These are phyloP conservation scores for Juglanconis oblonga DNA, from an alignment of 2,329 filamentous ascomycete species.

Conservation along the genomic window DNA sequence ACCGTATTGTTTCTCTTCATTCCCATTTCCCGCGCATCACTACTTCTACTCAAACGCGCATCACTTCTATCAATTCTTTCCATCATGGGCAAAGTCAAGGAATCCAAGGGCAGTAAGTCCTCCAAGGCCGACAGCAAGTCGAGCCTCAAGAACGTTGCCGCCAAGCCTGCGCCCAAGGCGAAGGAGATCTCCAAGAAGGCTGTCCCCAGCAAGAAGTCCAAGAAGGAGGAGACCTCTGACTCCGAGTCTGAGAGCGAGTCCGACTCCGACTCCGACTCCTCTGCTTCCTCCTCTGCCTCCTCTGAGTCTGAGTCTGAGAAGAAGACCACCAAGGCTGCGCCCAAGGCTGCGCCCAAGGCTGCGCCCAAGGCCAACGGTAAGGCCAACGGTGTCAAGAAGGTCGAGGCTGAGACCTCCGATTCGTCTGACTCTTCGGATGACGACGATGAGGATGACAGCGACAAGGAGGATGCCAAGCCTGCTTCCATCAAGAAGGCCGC, in stretches of 20 bases:
- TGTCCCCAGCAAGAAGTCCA: slow-evolving; percentile 41
- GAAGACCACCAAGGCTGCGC: slow-evolving; percentile 35
- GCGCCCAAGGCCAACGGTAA: slow-evolving; percentile 28
- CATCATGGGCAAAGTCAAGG: slow-evolving; percentile 66
- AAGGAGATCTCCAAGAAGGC: slow-evolving; percentile 57
- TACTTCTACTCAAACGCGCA: not conserved
- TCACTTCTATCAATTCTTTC: slow-evolving; percentile 21
- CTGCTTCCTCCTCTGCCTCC: slow-evolving; percentile 35
- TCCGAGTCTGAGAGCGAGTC: slow-evolving; percentile 32
- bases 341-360: slow-evolving; percentile 31
- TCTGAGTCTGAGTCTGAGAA: slow-evolving; percentile 36
- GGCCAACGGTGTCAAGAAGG: slow-evolving; percentile 33
- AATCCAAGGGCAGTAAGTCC: slow-evolving; percentile 50
- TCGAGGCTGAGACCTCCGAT: slow-evolving; percentile 30
- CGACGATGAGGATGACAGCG: slow-evolving; percentile 28
- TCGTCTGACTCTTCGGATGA: slow-evolving; percentile 32
- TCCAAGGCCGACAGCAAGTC: slow-evolving; percentile 45
- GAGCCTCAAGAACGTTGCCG: slow-evolving; percentile 63
- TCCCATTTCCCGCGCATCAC: slow-evolving; percentile 11
- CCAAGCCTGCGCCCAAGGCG: slow-evolving; percentile 63
- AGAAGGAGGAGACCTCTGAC: slow-evolving; percentile 39
- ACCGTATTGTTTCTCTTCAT: not conserved
- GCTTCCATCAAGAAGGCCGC: slow-evolving; percentile 4
- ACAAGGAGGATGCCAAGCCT: slow-evolving; percentile 27
- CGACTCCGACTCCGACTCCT: slow-evolving; percentile 30